Base-by-base conservation (phyloP, 1,139 yeast species). In the Hemisphaericaspora subhashii region DNA sequence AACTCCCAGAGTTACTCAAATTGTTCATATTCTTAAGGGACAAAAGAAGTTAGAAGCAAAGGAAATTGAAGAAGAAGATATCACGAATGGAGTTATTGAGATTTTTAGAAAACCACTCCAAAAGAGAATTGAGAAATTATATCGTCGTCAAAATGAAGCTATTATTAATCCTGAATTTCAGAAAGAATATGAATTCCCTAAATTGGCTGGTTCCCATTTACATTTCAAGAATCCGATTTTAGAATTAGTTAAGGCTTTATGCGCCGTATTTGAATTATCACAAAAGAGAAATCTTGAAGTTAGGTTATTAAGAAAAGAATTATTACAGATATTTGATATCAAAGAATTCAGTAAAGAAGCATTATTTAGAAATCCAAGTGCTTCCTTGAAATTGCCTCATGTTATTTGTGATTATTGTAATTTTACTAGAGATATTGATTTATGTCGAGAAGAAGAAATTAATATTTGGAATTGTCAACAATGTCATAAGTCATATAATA, bases 291-390 rank as follows among this genome's bases (percentile, higher is more conserved):
- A 73, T 35, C 68, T 88, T 31, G 97, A 89, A 54, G 85, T 82
- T 11, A 71, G 96, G 43, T 63, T 84, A 42, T 63, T 94, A 39
- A 74, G 96, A 43, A 81, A 86, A 45, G 92, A 86, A 42, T 63
- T 94, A 43, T 68, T 92, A 31, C 72, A 75, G 2, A 63, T 86
- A 4, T 78, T 94, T 50, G 95, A 88, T 30, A 74, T 90, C 35
- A 79, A 85, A 45, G 98, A 92, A 57, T 94, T 92, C 60, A 83
- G 89, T 49, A 74, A 74, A 8, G 88, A 82, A 41, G 89, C 94
- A 1, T 68, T 67, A n/a, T 90, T 90, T 60, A 61, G 59, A 29
- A 80, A 88, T 53, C 97, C 98, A 8, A 77, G 94, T 41, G 71
- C 85, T 0, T 76, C 87, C 0, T 68, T 92, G 46, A 66, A 73